Conservation (phyloP, 148 eudicot genomes). For the Selenicereus undatus region DNA sequence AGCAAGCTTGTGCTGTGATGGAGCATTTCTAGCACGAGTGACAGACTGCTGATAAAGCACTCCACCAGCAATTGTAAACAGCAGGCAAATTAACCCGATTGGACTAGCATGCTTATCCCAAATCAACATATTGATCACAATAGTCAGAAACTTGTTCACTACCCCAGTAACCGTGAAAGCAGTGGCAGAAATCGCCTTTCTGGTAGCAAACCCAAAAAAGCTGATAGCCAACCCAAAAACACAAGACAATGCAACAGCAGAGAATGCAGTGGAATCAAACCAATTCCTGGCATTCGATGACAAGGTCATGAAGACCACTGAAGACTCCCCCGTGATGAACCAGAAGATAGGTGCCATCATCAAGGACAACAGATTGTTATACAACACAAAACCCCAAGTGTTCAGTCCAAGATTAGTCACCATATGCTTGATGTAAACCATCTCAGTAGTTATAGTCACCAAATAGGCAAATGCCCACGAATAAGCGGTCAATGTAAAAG, state of each 20-base stretch:
- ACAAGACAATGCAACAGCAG: conserved; percentile 81
- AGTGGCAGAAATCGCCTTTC: conserved; percentile 91
- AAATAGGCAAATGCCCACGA: conserved; percentile 90
- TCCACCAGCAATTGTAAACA: conserved; percentile 76
- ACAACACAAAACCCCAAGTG: conserved; percentile 94
- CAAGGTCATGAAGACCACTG: conserved; percentile 59
- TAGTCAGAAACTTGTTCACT: conserved; percentile 91
- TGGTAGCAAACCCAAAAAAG: conserved; percentile 89
- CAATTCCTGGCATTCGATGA: conserved; percentile 36
- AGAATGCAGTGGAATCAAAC: conserved; percentile 62
- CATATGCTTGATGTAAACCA: conserved; percentile 98
- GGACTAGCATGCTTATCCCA: conserved; percentile 98
- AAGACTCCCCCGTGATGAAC: conserved; percentile 79
- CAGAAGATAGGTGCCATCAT: conserved; percentile 92
- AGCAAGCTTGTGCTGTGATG: conserved; percentile 39
- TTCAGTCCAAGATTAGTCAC: conserved; percentile 91
- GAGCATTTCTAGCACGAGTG: conserved; percentile 42
- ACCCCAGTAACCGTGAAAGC: conserved; percentile 98
- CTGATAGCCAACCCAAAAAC: conserved; percentile 84
- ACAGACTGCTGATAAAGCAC: conserved; percentile 90
- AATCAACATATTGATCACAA: conserved; percentile 75
- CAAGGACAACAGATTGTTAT: conserved; percentile 79
- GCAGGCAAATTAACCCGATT: conserved; percentile 77
- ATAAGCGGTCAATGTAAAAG: conserved; percentile 79
- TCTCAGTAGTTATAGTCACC: conserved; percentile 81